Evolutionary conservation across 2,329 filamentous ascomycete species (phyloP).

Genomic region (Drechslerella coelobrocha): DNA sequence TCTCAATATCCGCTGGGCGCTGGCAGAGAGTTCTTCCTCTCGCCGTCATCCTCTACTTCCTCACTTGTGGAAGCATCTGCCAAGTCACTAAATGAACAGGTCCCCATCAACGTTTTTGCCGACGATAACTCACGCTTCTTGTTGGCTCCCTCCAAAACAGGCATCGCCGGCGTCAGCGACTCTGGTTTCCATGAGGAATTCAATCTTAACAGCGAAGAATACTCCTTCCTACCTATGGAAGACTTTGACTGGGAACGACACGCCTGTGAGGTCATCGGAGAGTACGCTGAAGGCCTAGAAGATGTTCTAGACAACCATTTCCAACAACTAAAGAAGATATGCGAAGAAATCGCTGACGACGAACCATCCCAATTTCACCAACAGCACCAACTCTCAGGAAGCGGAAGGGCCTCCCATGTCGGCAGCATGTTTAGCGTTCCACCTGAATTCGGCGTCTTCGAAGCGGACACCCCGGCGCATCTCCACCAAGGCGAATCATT

Average conservation of each 20-base stretch:
- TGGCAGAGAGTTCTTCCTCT: conserved; percentile 53
- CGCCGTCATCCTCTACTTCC: conserved; percentile 53
- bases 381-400: conserved; percentile 7
- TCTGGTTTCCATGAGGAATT: conserved; percentile 52
- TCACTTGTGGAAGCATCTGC: conserved; percentile 53
- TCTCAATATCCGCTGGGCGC: conserved; percentile 45
- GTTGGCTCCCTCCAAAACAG: conserved; percentile 37
- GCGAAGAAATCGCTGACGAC: conserved; percentile 51
- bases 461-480: conserved; percentile 17
- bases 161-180: conserved; percentile 45
- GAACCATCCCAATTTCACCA: conserved; percentile 6
- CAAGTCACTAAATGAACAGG: conserved; percentile 52
- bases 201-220: conserved; percentile 53
- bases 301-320: conserved; percentile 53
- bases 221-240: conserved; percentile 54
- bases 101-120: conserved; percentile 51
- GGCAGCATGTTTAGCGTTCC: conserved; percentile 37
- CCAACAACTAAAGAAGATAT: conserved; percentile 51
- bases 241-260: conserved; percentile 54
- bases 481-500: conserved; percentile 34
- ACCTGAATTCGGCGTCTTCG: conserved; percentile 38
- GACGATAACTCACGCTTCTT: conserved; percentile 53
- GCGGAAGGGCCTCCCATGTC: conserved; percentile 28
- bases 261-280: conserved; percentile 53
- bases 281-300: conserved; percentile 53